phyloP scores from a whole-genome alignment of 768 basidiomycete genomes.

The Tylopilus balloui region DNA sequence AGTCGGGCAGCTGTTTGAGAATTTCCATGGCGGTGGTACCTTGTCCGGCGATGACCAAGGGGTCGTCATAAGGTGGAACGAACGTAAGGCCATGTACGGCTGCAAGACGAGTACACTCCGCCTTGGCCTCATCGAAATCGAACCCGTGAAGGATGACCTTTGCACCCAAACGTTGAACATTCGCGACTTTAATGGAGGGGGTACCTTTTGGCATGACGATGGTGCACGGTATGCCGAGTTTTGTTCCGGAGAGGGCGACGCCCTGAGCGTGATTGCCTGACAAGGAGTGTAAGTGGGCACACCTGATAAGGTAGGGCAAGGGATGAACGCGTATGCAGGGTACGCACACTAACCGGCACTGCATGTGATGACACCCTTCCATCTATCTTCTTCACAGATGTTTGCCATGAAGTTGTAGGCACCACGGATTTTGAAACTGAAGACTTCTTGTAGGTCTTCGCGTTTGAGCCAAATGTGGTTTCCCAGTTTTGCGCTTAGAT shows the following conservation, averaged over 20 bases:
- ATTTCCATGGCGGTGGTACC: slow-evolving; percentile 95
- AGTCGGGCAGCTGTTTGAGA: slow-evolving; percentile 76
- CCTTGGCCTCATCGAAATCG: slow-evolving; percentile 96
- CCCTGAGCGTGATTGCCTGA: slow-evolving; percentile 98
- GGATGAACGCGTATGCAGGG: slow-evolving; percentile 17
- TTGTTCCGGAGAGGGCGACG: slow-evolving; percentile 89
- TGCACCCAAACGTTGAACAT: slow-evolving; percentile 91
- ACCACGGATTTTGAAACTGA: slow-evolving; percentile 98
- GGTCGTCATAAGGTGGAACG: slow-evolving; percentile 97
- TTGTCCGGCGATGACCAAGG: slow-evolving; percentile 94
- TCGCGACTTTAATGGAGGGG: slow-evolving; percentile 92
- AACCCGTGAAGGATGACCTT: slow-evolving; percentile 88
- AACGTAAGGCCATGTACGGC: slow-evolving; percentile 72
- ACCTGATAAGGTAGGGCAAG: neutral
- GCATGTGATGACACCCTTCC: slow-evolving; percentile 97
- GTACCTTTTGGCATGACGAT: slow-evolving; percentile 98
- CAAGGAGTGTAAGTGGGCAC: slow-evolving; percentile 1
- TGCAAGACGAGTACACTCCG: slow-evolving; percentile 86
- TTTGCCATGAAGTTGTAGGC: slow-evolving; percentile 99
- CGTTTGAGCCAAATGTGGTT: slow-evolving; percentile 96
- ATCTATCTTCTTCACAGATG: slow-evolving; percentile 81
- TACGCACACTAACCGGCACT: slow-evolving; percentile 88
- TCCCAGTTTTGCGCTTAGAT: slow-evolving; percentile 82
- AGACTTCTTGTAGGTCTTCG: slow-evolving; percentile 95
- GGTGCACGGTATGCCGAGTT: slow-evolving; percentile 89